Evolutionary conservation across 345 rosid species (phyloP).

Genomic region (Triadica sebifera): DNA sequence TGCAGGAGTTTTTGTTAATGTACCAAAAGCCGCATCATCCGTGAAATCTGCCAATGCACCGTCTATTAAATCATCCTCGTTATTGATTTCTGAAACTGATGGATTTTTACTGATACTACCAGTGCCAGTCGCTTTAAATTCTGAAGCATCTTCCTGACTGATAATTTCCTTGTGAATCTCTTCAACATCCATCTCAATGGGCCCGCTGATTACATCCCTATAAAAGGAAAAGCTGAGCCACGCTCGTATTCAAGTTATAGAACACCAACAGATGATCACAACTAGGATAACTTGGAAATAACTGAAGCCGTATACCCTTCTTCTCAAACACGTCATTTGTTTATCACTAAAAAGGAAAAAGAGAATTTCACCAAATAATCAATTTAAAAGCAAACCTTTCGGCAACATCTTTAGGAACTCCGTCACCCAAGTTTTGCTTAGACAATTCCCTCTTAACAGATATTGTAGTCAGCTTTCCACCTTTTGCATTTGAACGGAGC

Average conservation of each 20-base stretch:
- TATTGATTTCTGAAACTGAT: conserved; percentile 17
- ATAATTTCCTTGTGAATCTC: conserved; percentile 18
- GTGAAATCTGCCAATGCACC: conserved; percentile 49
- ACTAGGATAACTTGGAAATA: neutral
- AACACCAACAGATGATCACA: neutral
- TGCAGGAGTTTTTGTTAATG: conserved; percentile 25
- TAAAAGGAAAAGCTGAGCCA: neutral
- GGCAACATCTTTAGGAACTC: conserved; percentile 21
- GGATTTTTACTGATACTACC: conserved; percentile 12
- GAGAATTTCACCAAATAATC: neutral
- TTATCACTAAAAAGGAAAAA: neutral
- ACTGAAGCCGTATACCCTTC: too few relatives aligned
- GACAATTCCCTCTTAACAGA: conserved; percentile 4
- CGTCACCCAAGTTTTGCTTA: conserved; percentile 19
- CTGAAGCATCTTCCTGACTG: conserved; percentile 26
- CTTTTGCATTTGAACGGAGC: conserved; percentile 22
- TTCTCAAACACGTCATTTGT: too few relatives aligned
- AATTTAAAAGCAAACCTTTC: conserved; percentile 34
- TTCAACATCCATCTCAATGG: conserved; percentile 7
- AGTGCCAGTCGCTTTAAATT: conserved; percentile 24
- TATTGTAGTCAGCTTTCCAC: conserved; percentile 20
- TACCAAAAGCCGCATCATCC: conserved; percentile 29
- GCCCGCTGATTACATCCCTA: conserved; percentile 38
- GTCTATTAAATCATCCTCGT: conserved; percentile 27
- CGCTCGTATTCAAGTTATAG: neutral